Evolutionary conservation across 768 basidiomycete species (phyloP).

Genomic region (Tylopilus balloui): DNA sequence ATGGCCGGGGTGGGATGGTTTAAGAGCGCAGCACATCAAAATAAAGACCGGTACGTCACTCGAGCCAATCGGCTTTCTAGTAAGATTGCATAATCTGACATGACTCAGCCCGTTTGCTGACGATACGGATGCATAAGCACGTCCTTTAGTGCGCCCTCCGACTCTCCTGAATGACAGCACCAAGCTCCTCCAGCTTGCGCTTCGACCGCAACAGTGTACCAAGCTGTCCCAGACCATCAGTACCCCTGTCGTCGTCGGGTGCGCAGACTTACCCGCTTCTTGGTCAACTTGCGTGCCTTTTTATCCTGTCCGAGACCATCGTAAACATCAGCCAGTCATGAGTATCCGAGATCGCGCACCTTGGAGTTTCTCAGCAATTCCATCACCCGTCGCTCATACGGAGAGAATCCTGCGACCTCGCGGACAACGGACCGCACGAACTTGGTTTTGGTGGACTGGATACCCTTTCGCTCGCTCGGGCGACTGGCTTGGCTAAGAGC

Average conservation of each 20-base stretch:
- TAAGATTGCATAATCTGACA: background rate
- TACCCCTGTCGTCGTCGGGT: background rate
- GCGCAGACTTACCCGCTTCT: conserved; percentile 84
- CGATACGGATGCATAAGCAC: background rate
- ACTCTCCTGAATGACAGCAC: conserved; percentile 88
- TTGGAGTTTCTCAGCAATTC: conserved; percentile 98
- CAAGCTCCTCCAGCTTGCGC: conserved; percentile 97
- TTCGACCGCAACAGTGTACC: conserved; percentile 98
- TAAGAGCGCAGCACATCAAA: conserved; percentile 15
- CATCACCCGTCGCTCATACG: conserved; percentile 97
- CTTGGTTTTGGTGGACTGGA: conserved; percentile 82
- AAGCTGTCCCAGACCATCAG: conserved; percentile 48
- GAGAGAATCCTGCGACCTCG: conserved; percentile 96
- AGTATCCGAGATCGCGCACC: conserved; percentile 40
- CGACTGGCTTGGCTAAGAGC: conserved; percentile 67
- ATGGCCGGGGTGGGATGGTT: conserved; percentile 14
- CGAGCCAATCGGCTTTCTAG: conserved; percentile 20
- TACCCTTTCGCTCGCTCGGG: conserved; percentile 91
- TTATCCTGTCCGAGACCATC: conserved; percentile 64
- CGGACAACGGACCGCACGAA: conserved; percentile 92
- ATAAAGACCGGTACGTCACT: conserved; percentile 24
- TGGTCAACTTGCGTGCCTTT: conserved; percentile 98
- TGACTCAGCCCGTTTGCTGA: conserved; percentile 13
- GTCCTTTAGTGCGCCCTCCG: conserved; percentile 58
- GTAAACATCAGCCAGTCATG: background rate